Evolutionary conservation across 139 green algal species (phyloP), one percentile per base, ranked within the genome.

Genomic region (Diplosphaera chodatii): DNA sequence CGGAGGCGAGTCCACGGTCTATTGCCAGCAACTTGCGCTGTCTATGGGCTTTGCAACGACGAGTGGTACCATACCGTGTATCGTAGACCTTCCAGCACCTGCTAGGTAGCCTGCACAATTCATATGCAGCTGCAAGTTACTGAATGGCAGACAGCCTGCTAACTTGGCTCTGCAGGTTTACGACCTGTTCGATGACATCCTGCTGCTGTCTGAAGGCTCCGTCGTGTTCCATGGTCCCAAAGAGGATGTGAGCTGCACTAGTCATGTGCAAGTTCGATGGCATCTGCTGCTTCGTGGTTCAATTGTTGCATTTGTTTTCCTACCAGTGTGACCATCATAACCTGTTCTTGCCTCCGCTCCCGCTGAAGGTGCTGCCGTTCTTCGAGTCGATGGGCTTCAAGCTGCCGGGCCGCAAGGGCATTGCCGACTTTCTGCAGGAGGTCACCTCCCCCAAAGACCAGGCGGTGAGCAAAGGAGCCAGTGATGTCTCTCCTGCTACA

Each of bases 341-440:
- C n/a, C n/a, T n/a, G n/a, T n/a, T n/a, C n/a, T n/a, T n/a, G n/a
- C n/a, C n/a, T n/a, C n/a, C n/a, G n/a, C n/a, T n/a, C n/a, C n/a
- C n/a, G 10, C 37, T 48, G 48, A 10, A 59, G 48, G 48, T 59
- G 48, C 22, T 84, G 55, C 77, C 77, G 27, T 94, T 93, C 79
- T 90, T 95, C 63, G 41, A 71, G 37, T 37, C 40, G 37, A 66
- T 84, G 31, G 85, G 87, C 65, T 93, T 95, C 31, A 18, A 69
- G 27, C 80, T 64, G 71, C 87, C 75, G 34, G 65, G 48, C 40
- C 76, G 77, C 34, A 90, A 91, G 78, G 84, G 79, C 41, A 68
- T 79, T 5, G 85, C 88, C 18, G 86, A 93, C 59, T 96, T 96
- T 73, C 71, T 94, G 80, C 65, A 68, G 59, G 55, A 81, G 56